These are phyloP conservation scores for Rhododendron simsii DNA, from an alignment of 148 eudicot genomes.

Conservation along the genomic window DNA sequence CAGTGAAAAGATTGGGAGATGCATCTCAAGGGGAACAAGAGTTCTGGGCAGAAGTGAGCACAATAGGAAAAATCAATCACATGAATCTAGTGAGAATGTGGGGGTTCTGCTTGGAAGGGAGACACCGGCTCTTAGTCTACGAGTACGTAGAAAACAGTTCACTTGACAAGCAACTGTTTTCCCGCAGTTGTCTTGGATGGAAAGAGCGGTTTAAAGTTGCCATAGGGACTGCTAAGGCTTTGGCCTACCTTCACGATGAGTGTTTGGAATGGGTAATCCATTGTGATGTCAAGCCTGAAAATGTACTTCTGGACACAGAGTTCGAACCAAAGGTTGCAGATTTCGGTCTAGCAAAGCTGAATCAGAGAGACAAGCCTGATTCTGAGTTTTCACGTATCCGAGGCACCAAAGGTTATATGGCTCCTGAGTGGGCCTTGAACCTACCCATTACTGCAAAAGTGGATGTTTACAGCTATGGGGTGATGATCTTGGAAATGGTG, in stretches of 20 bases:
- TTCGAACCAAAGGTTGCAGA: constrained; percentile 61
- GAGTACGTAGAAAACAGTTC: constrained; percentile 52
- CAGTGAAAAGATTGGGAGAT: constrained; percentile 51
- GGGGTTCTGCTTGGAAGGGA: constrained; percentile 59
- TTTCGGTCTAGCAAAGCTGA: constrained; percentile 58
- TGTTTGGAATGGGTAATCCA: constrained; percentile 82
- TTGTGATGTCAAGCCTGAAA: constrained; percentile 74
- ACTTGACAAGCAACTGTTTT: constrained; percentile 44
- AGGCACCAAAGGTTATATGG: constrained; percentile 78
- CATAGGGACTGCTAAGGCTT: constrained; percentile 54
- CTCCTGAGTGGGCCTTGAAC: constrained; percentile 70
- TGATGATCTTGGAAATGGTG: constrained; percentile 60
- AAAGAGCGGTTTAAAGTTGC: constrained; percentile 50
- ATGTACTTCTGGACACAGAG: constrained; percentile 44
- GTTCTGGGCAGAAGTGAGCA: constrained; percentile 67
- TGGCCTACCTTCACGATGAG: constrained; percentile 78
- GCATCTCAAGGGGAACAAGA: constrained; percentile 51
- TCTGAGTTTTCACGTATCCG: constrained; percentile 38
- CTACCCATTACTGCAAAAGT: constrained; percentile 67
- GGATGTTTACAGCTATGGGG: constrained; percentile 64
- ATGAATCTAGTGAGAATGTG: constrained; percentile 67
- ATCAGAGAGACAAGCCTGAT: constrained; percentile 42
- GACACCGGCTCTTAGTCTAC: constrained; percentile 47
- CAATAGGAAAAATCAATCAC: constrained; percentile 55
- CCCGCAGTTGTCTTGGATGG: constrained; percentile 37